These are phyloP conservation scores for Pseudozyma thailandica DNA, from an alignment of 1,284 basidiomycete genomes.

Conservation along the genomic window DNA sequence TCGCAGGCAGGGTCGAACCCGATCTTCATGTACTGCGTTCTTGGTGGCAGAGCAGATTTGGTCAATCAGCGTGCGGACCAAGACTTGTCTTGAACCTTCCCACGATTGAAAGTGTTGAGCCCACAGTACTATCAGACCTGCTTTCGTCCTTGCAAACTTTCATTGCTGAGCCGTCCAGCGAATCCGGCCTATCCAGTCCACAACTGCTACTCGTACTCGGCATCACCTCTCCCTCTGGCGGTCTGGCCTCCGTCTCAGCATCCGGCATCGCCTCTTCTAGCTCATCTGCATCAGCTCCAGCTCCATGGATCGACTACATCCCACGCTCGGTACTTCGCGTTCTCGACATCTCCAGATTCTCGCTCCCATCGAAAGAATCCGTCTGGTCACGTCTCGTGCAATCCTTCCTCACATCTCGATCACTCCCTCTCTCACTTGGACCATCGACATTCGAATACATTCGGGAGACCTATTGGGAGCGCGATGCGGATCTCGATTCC, in stretches of 20 bases:
- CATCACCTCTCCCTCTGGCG: conserved; percentile 47
- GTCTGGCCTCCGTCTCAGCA: conserved; percentile 20
- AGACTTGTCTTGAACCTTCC: conserved; percentile 39
- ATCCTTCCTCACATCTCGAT: conserved; percentile 38
- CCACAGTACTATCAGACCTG: conserved; percentile 43
- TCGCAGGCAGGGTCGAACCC: conserved; percentile 37
- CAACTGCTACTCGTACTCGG: conserved; percentile 42
- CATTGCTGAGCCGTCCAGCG: conserved; percentile 16
- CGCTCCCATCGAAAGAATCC: conserved; percentile 45
- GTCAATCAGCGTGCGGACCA: neutral
- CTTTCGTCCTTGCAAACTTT: conserved; percentile 44
- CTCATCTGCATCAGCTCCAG: conserved; percentile 30
- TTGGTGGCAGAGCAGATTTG: conserved; percentile 37
- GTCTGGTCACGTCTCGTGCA: conserved; percentile 53
- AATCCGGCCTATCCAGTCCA: conserved; percentile 1
- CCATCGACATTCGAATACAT: conserved; percentile 52
- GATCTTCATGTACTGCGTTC: conserved; percentile 28
- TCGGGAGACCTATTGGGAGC: conserved; percentile 54
- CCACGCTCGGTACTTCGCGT: conserved; percentile 37
- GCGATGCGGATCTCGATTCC: conserved; percentile 49
- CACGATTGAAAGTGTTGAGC: conserved; percentile 41
- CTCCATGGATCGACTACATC: conserved; percentile 50
- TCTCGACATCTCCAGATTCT: conserved; percentile 47
- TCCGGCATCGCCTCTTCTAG: conserved; percentile 16
- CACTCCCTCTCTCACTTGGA: conserved; percentile 40